Evolutionary conservation across 371 early-diverging fungal species (phyloP).

Genomic region (Syncephalastrum monosporum): DNA sequence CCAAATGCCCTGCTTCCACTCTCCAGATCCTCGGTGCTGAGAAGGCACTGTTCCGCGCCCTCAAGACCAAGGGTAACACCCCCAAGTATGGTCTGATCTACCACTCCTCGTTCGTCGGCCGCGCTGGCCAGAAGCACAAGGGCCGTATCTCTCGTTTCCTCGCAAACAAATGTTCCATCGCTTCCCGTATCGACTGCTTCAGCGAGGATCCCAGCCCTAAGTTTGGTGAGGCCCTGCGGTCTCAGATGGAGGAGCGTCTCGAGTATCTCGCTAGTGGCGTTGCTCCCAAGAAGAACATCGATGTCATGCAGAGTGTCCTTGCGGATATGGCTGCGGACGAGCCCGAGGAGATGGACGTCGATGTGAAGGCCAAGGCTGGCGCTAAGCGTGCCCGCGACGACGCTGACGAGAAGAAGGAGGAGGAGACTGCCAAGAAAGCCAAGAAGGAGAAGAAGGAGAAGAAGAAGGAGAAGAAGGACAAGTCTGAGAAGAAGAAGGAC

Average conservation of each 20-base stretch:
- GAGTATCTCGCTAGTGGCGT: conserved; percentile 91
- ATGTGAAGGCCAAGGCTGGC: conserved; percentile 20
- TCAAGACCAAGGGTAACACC: conserved; percentile 93
- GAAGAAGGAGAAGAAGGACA: conserved; percentile 21
- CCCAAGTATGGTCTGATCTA: conserved; percentile 98
- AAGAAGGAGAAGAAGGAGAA: conserved; percentile 53
- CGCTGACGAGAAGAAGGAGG: too few species aligned
- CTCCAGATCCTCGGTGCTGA: conserved; percentile 98
- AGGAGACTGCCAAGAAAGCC: conserved; percentile 21
- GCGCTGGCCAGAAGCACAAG: conserved; percentile 84
- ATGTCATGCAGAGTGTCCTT: conserved; percentile 91
- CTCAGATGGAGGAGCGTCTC: conserved; percentile 96
- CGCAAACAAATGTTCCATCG: conserved; percentile 85
- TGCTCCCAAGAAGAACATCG: conserved; percentile 88
- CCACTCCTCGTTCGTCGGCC: conserved; percentile 88
- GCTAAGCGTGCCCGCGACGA: not conserved
- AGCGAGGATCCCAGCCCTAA: conserved; percentile 73
- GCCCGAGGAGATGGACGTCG: conserved; percentile 48
- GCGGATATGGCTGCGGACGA: conserved; percentile 21
- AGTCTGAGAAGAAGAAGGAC: conserved; percentile 1
- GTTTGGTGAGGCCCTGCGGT: conserved; percentile 95
- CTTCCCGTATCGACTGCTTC: conserved; percentile 79
- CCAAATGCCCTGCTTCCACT: conserved; percentile 93
- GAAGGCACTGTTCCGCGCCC: conserved; percentile 95
- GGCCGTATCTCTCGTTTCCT: conserved; percentile 93